A percentile compares a stretch with the other conserved stretches of the same genome.
Conservation (phyloP, 208 protist genomes). For the Trypanosoma rangeli region DNA sequence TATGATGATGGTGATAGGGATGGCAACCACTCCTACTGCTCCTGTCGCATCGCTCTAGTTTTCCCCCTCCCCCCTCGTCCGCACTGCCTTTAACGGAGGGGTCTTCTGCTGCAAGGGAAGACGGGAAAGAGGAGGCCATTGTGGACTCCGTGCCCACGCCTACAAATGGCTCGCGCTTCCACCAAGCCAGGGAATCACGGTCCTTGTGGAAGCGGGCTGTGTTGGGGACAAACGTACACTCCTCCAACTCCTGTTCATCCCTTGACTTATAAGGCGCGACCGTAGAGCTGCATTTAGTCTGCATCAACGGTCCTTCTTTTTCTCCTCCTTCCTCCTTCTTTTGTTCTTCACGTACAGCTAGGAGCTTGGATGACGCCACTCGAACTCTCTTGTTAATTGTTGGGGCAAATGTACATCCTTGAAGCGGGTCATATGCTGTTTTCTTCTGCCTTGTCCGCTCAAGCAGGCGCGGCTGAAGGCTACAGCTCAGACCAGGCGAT, state of each 20-base stretch:
- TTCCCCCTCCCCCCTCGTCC: not conserved
- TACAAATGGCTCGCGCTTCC: conserved; percentile 14
- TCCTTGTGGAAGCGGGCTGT: conserved; percentile 21
- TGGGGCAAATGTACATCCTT: conserved; percentile 58
- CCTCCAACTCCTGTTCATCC: conserved; percentile 17
- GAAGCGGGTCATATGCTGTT: conserved; percentile 39
- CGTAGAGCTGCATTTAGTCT: not conserved
- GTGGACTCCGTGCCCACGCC: conserved; percentile 5
- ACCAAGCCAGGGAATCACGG: conserved; percentile 30
- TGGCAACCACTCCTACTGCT: not conserved
- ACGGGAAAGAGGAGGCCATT: not conserved
- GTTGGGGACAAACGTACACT: conserved; percentile 26
- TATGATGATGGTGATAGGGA: no score
- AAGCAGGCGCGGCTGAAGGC: conserved; percentile 19
- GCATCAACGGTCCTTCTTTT: not conserved
- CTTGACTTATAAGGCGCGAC: conserved; percentile 1
- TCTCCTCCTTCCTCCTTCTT: not conserved
- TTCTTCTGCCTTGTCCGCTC: conserved; percentile 31
- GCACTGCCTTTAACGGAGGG: not conserved
- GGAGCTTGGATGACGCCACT: not conserved
- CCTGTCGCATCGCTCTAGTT: not conserved
- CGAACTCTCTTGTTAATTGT: conserved; percentile 38
- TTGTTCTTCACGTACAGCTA: not conserved
- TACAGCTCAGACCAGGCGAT: conserved; percentile 32
- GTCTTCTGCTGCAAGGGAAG: not conserved